These are phyloP conservation scores for Vicia villosa DNA, from an alignment of 306 rosid species.

Conservation along the genomic window DNA sequence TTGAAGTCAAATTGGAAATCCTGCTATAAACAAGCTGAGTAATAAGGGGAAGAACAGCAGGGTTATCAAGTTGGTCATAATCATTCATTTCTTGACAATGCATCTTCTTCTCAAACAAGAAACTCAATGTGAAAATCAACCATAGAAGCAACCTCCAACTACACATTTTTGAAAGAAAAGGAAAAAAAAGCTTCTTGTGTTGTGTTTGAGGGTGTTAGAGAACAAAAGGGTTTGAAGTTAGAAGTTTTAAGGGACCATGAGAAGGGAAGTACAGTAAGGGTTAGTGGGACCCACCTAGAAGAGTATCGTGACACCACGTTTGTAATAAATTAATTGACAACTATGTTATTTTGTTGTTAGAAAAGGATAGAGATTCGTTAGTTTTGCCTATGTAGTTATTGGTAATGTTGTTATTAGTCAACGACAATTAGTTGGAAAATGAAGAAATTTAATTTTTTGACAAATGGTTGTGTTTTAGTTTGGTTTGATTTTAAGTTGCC, in stretches of 20 bases:
- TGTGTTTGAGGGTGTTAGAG: background rate
- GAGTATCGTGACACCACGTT: slow-evolving; percentile 50
- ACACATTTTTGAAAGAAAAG: background rate
- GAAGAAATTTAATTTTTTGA: background rate
- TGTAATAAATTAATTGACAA: slow-evolving; percentile 17
- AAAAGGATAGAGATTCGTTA: slow-evolving; percentile 5
- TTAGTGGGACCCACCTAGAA: slow-evolving; percentile 43
- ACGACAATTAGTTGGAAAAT: background rate
- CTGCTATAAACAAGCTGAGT: slow-evolving; percentile 60
- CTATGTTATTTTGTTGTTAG: slow-evolving; percentile 3
- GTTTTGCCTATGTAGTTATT: slow-evolving; percentile 17
- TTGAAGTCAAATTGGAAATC: slow-evolving; percentile 67
- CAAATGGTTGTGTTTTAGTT: background rate
- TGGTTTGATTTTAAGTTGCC: background rate
- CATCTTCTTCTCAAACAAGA: slow-evolving; percentile 33
- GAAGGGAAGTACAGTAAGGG: background rate
- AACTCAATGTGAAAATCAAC: slow-evolving; percentile 48
- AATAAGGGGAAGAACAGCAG: slow-evolving; percentile 66
- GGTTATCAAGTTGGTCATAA: slow-evolving; percentile 55
- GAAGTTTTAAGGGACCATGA: background rate
- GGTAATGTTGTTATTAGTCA: background rate
- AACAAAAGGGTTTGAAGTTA: background rate
- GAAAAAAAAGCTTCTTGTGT: background rate
- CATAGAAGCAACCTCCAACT: slow-evolving; percentile 30
- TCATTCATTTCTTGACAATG: slow-evolving; percentile 61